Base-by-base conservation (phyloP, 495 filamentous ascomycete genomes). In the Lophiotrema nucula region DNA sequence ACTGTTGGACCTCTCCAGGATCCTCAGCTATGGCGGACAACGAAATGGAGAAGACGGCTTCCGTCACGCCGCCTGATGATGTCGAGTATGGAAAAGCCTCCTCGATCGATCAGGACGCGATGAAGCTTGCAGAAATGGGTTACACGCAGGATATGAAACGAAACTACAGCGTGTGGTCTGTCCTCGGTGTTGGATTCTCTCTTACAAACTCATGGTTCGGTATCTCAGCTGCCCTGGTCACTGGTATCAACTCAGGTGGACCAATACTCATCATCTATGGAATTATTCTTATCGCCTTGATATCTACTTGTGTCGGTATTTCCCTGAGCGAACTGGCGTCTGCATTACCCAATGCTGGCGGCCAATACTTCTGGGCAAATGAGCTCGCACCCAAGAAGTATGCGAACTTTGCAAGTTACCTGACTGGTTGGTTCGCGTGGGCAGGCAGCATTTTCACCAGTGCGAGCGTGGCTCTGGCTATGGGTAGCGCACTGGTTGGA, bases 191-290 rank as follows among this genome's bases (percentile, higher is more conserved):
- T 28, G 78, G 80, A 27, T 86, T 84, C 73, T 80, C 77, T 23
- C 75, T 86, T 54, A 83, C 82, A 39, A 85, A 86, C 66, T 83
- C 81, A 5, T 85, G 83, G 83, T 83, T 82, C 62, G 83, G 78
- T 31, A 82, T 86, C 52, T 79, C 77, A 1, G 77, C 78, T 13
- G 80, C 79, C 15, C 64, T 87, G 37, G 73, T 81, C 42, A 83
- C 82, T 2, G 81, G 81, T 37, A 83, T 85, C 70, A 81, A 73
- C 55, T 79, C 75, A 6, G 83, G 83, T n/a, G 82, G 83, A 1
- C 81, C 83, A 1, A 67, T 81, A 5, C 72, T 83, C 23, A 78
- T 83, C 55, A 73, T 85, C 49, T 87, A 85, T 56, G 83, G 83
- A 26, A 74, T 83, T 47, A 74, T 85, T 47, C 71, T 79, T 53